Base-by-base conservation (phyloP, 768 basidiomycete species). In the Leucogyrophana mollusca region DNA sequence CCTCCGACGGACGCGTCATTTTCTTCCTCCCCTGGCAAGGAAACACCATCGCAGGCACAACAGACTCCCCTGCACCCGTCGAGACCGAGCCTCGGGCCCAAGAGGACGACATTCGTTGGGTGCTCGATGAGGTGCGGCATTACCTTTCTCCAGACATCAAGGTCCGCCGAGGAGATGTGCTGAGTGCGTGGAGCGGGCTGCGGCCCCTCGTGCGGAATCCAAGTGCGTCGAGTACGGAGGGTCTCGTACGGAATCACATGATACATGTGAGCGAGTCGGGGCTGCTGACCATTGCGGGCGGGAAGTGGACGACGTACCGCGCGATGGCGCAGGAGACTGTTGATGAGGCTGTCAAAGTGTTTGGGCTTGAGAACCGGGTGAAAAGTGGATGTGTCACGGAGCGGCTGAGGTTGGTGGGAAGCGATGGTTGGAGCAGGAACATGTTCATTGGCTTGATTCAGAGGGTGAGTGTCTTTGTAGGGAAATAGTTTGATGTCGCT, bases 21-120 rank as follows among this genome's bases (percentile, higher is more conserved):
- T 99, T 97, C 78, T 96, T 99, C 79, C 80, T 99, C 9, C 95
- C 95, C 0, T 99, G 96, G 95, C 87, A 97, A 69, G 95, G 95
- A 8, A 92, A 87, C 71, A 94, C 94, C 33, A 94, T 99, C 52
- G 95, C 95, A 2, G 95, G 95, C 20, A 97, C 96, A 2, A 99
- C 95, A 7, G 95, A 99, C 64, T 77, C 88, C 0, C 86, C 87
- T 0, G 83, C 87, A 3, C 60, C 69, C 2, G 87, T 95, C 43
- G 73, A 74, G 24, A 74, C 76, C 11, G 83, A 94, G 54, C 94
- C 94, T 4, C 75, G 78, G 3, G 90, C 94, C 1, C 73, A 77
- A 17, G 95, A 98, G 67, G 92, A 96, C 52, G 95, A 99, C 57
- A 94, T 99, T 51, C 83, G 88, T 27, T 99, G 94, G 94, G 86